These are phyloP conservation scores for Dendrocalamus latiflorus DNA, from an alignment of 202 grass and related monocot species.

Conservation along the genomic window DNA sequence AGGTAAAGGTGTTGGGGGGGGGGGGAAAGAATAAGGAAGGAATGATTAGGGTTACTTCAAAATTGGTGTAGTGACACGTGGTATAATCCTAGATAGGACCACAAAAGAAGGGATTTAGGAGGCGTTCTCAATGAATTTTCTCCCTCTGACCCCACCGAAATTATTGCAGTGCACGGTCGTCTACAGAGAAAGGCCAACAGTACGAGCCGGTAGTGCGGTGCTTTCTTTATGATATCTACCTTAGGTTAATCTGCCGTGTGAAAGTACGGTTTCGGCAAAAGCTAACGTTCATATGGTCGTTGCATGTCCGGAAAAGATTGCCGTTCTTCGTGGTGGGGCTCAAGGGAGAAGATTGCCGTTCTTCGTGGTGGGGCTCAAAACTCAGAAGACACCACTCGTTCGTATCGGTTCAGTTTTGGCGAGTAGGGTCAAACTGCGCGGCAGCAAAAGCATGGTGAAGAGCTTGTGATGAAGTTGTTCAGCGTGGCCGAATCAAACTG, in stretches of 20 bases:
- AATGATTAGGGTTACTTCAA: too few species aligned
- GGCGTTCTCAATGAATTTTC: too few species aligned
- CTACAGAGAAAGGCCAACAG: not conserved
- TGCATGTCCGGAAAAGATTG: not conserved
- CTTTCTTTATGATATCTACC: not conserved
- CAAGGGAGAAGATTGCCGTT: too few species aligned
- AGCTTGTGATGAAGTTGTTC: not conserved
- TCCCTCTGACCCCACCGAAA: not conserved
- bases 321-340: not conserved
- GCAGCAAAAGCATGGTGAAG: not conserved
- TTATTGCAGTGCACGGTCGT: conserved; percentile 28
- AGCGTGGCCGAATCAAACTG: conserved; percentile 6
- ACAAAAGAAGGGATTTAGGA: too few species aligned
- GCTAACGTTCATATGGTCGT: conserved; percentile 20
- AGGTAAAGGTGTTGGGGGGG: too few species aligned
- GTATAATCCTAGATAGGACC: too few species aligned
- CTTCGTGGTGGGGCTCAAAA: too few species aligned
- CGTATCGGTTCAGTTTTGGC: not conserved
- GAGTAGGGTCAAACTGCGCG: too few species aligned
- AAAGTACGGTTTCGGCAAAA: conserved; percentile 21
- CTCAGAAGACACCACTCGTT: not conserved
- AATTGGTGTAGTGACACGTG: too few species aligned
- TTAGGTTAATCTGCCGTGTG: conserved; percentile 29
- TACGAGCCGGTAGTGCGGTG: not conserved
- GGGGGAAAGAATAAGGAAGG: too few species aligned